Evolutionary conservation across 192 early-diverging fungal genomes (phyloP), one percentile per base, ranked within the genome.

Genomic region (Spizellomyces punctatus): DNA sequence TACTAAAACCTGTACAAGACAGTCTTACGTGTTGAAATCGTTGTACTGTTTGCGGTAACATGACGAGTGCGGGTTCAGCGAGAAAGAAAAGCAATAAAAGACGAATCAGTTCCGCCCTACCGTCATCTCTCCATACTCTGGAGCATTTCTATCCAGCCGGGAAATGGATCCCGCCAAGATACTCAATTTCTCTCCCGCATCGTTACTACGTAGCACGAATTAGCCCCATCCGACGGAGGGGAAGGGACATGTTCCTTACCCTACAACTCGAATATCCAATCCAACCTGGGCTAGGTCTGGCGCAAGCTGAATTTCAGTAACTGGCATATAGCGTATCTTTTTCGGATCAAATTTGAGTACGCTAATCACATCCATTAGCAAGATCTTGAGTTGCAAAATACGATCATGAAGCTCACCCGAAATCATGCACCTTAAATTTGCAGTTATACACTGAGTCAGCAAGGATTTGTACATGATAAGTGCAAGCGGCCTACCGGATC

Each of bases 121-220:
- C 27, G 89, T 91, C 74, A 92, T 71, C 49, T 91, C 91, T 1
- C 91, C 91, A 68, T 92, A 94, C 58, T 91, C 90, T 8, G 92
- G 92, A 10, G 90, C 87, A 63, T 94, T 94, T 19, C 92, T 81
- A 78, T 94, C 90, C 42, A 93, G 73, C 50, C 92, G 82, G 10
- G 91, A 93, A 52, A 94, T 92, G 17, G 86, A 88, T n/a, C 92
- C 92, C 6, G 89, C 86, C 66, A 94, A 76, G 62, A 94, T 94
- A 22, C 84, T 87, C 19, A 94, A 81, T 72, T 94, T 92, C 76
- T 94, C 91, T 61, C 91, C 91, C 43, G 92, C 92, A 72, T 93
- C 92, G 78, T 93, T 93, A 36, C 27, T 36, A 36, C 27, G 3
- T 36, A 72, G 87, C 65, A 19, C 42, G 54, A 43, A 5, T 41